phyloP scores from a whole-genome alignment of 805 yeast genomes.

The Barnettozyma populi region DNA sequence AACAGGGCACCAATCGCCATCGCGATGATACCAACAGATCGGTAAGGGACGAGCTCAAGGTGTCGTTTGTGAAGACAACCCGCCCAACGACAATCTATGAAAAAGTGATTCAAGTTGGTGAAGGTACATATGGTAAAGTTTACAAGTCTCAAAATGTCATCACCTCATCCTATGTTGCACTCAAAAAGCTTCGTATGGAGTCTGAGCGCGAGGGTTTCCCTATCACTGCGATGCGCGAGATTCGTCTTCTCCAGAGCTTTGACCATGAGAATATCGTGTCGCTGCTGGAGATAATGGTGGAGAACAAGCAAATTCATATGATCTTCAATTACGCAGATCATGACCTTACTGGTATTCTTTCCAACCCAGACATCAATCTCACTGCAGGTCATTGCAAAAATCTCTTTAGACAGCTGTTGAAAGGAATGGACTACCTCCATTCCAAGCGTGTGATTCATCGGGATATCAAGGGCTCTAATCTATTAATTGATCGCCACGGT shows the following conservation, averaged over 20 bases:
- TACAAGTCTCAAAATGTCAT: slow-evolving; percentile 73
- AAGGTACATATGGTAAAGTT: slow-evolving; percentile 96
- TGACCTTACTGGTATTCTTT: slow-evolving; percentile 81
- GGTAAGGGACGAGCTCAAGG: slow-evolving; percentile 1
- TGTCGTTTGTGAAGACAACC: slow-evolving; percentile 20
- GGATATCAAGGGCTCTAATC: slow-evolving; percentile 79
- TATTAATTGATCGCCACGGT: slow-evolving; percentile 59
- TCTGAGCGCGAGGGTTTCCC: slow-evolving; percentile 93
- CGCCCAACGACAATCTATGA: slow-evolving; percentile 42
- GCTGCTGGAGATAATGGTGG: slow-evolving; percentile 85
- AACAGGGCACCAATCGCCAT: neutral
- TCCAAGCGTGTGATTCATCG: slow-evolving; percentile 65
- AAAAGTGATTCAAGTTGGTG: slow-evolving; percentile 89
- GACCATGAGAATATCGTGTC: slow-evolving; percentile 80
- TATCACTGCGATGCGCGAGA: slow-evolving; percentile 90
- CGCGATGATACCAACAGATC: neutral
- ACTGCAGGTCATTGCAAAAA: slow-evolving; percentile 61
- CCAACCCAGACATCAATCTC: slow-evolving; percentile 64
- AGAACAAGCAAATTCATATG: slow-evolving; percentile 69
- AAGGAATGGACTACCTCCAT: slow-evolving; percentile 68
- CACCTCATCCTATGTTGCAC: slow-evolving; percentile 73
- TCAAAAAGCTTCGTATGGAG: slow-evolving; percentile 80
- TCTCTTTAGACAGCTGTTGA: slow-evolving; percentile 57
- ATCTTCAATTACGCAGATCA: slow-evolving; percentile 91
- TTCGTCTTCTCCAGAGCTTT: slow-evolving; percentile 75